These are phyloP conservation scores for Penicillium tannophilum DNA, from an alignment of 495 filamentous ascomycete genomes.

Conservation along the genomic window DNA sequence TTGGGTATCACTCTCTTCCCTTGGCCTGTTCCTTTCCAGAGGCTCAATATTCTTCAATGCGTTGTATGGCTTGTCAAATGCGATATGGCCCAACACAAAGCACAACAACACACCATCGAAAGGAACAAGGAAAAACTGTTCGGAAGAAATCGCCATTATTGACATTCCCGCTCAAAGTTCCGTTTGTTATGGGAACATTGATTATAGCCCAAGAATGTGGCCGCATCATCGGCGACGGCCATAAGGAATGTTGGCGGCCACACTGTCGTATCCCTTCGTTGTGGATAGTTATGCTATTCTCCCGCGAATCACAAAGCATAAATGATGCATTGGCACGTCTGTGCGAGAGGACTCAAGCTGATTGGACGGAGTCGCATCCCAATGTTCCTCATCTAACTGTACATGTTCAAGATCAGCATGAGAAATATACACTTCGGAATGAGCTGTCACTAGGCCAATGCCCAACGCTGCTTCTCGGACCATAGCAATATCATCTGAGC, in stretches of 20 bases:
- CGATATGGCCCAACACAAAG: neutral
- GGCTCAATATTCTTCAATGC: neutral
- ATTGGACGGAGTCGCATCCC: neutral
- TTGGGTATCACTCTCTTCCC: neutral
- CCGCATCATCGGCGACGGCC: slow-evolving; percentile 31
- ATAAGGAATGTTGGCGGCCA: slow-evolving; percentile 40
- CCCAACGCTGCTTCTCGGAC: neutral
- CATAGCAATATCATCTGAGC: neutral
- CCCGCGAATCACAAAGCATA: slow-evolving; percentile 1
- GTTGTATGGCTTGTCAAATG: neutral
- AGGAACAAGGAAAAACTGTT: slow-evolving; percentile 13
- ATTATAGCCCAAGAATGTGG: slow-evolving; percentile 37
- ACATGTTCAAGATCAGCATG: slow-evolving; percentile 2
- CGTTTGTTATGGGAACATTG: slow-evolving; percentile 42
- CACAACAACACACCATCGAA: neutral
- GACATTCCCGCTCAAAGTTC: slow-evolving; percentile 19
- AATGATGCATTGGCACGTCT: neutral
- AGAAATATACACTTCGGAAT: neutral
- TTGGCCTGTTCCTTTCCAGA: neutral
- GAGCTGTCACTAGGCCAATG: neutral
- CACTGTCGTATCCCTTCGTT: slow-evolving; percentile 20
- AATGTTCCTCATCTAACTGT: neutral
- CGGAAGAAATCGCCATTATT: slow-evolving; percentile 2
- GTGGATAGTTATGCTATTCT: slow-evolving; percentile 6
- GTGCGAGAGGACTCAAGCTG: neutral